Conservation (phyloP, 2,329 filamentous ascomycete genomes). For the Chaetomiaceae sp. region DNA sequence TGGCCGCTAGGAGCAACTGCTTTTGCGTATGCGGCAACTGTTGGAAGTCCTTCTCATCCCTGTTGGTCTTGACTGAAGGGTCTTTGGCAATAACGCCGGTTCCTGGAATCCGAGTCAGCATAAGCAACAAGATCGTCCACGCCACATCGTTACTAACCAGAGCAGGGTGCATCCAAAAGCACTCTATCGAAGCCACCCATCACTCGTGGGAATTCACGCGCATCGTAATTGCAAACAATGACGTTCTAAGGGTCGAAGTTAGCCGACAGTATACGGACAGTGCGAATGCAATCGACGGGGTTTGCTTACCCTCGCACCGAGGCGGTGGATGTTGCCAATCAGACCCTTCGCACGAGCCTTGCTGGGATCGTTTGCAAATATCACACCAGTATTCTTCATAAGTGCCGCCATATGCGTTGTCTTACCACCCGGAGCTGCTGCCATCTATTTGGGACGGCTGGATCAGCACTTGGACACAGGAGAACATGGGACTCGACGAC, state of each 20-base stretch:
- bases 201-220: constrained; percentile 86
- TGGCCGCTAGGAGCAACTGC: constrained; percentile 85
- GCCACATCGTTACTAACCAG: constrained; percentile 40
- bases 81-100: constrained; percentile 98
- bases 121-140: neutral
- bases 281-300: too few species aligned
- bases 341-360: constrained; percentile 92
- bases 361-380: constrained; percentile 96
- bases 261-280: neutral
- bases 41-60: constrained; percentile 92
- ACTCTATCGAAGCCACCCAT: constrained; percentile 96
- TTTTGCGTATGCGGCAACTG: constrained; percentile 91
- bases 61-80: constrained; percentile 95
- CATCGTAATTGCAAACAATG: constrained; percentile 93
- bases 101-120: constrained; percentile 34
- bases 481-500: neutral
- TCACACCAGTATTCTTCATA: constrained; percentile 94
- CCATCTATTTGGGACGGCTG: constrained; percentile 58
- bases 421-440: constrained; percentile 91
- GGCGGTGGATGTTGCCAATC: constrained; percentile 94
- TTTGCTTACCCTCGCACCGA: constrained; percentile 65
- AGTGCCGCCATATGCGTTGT: constrained; percentile 93
- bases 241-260: constrained; percentile 54
- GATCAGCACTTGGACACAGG: neutral
- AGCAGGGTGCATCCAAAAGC: constrained; percentile 90